Base-by-base conservation (phyloP, 2,329 filamentous ascomycete genomes). In the Colletotrichum sp. region DNA sequence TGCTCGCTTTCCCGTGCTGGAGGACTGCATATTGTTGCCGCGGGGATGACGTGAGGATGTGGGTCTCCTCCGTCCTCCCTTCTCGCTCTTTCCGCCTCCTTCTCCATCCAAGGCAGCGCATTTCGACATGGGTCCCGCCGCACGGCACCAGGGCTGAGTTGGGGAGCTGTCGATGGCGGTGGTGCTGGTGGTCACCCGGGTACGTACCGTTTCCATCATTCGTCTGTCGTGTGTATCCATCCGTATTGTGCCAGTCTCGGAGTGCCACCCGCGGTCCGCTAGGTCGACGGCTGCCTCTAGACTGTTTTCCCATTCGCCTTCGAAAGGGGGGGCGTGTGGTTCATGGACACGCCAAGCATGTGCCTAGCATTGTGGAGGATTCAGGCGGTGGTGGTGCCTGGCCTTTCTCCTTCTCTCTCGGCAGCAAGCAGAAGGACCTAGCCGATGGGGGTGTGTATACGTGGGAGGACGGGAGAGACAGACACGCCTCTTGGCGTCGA, bases 31-130 rank as follows among this genome's bases (percentile, higher is more conserved):
- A 52, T 64, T 64, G 64, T 69, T 74, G 61, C 59, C 74, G 48
- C 36, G 48, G 70, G 64, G 74, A 69, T 74, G 74, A 76, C 71
- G 74, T 74, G 70, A 72, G 71, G 34, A 52, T 60, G 74, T 66
- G 74, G 74, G 26, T 48, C 36, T 26, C 18, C 67, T 71, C 67
- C 61, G 39, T 63, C 59, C 28, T 36, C n/a, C 59, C 30, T 34
- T 48, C 43, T 73, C 43, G 28, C 39, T 48, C 64, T 72, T 64
- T 36, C 64, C 34, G 57, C 65, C 65, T 73, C 65, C 64, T 36
- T 61, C 68, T 61, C 36, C 24, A 48, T 16, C n/a, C 24, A 59
- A n/a, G 36, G 70, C 36, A 16, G 13, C 26, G 21, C 72, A 71
- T 52, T 60, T 24, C 26, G 52, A 68, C 66, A 69, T 69, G 67